phyloP scores from a whole-genome alignment of 2,329 filamentous ascomycete genomes.

The Pseudocercospora pini-densiflorae region DNA sequence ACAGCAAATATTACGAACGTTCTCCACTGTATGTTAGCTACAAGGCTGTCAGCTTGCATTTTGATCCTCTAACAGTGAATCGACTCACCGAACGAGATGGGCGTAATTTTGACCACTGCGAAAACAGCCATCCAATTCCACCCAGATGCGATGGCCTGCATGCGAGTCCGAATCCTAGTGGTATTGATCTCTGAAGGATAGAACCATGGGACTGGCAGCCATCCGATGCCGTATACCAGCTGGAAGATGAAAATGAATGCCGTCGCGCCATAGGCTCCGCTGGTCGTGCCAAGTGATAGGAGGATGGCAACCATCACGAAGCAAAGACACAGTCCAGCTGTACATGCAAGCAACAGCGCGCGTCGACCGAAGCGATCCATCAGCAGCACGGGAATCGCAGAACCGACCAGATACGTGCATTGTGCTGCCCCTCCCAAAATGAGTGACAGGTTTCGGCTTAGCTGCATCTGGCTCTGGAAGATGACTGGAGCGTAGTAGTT shows the following conservation, averaged over 20 bases:
- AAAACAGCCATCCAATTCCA: conserved; percentile 12
- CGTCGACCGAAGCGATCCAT: conserved; percentile 64
- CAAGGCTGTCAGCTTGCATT: too few relatives aligned
- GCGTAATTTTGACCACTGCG: too few relatives aligned
- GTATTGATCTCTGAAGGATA: conserved; percentile 44
- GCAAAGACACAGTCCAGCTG: conserved; percentile 57
- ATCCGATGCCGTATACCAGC: conserved; percentile 67
- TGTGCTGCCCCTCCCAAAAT: conserved; percentile 56
- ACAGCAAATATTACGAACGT: too few relatives aligned
- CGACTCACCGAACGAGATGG: too few relatives aligned
- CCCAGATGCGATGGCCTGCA: conserved; percentile 6
- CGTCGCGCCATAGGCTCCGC: conserved; percentile 52
- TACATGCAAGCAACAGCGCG: conserved; percentile 47
- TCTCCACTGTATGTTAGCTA: too few relatives aligned
- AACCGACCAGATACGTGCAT: conserved; percentile 58
- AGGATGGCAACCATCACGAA: conserved; percentile 54
- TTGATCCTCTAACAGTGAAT: too few relatives aligned
- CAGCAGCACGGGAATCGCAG: conserved; percentile 64
- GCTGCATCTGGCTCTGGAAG: conserved; percentile 57
- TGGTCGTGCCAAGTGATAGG: conserved; percentile 42
- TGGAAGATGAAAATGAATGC: conserved; percentile 73
- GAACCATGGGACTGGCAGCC: conserved; percentile 40
- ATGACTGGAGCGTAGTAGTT: conserved; percentile 51
- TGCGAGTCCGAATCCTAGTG: conserved; percentile 7
- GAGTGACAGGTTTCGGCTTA: conserved; percentile 47